Evolutionary conservation across 1,284 basidiomycete species (phyloP).

Genomic region (Neolentinus lepideus): DNA sequence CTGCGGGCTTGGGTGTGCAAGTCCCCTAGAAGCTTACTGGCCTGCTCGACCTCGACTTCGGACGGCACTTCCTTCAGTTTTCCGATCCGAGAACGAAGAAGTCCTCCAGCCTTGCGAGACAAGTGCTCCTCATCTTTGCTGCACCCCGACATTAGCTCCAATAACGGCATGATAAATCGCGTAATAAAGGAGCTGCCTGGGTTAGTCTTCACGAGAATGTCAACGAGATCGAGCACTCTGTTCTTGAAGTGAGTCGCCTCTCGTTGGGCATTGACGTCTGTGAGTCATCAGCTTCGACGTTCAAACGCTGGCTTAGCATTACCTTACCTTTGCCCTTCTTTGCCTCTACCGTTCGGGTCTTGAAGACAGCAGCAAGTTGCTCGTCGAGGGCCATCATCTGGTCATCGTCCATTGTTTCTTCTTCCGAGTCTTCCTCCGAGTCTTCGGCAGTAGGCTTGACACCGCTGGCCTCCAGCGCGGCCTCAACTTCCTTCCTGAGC

Average conservation of each 20-base stretch:
- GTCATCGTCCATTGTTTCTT: slow-evolving; percentile 88
- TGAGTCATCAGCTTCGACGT: neutral
- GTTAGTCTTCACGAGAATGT: slow-evolving; percentile 76
- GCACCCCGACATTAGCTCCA: slow-evolving; percentile 63
- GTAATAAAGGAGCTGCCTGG: slow-evolving; percentile 60
- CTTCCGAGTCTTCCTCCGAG: slow-evolving; percentile 39
- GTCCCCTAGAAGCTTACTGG: slow-evolving; percentile 46
- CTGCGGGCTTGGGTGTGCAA: slow-evolving; percentile 75
- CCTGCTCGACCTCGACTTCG: slow-evolving; percentile 37
- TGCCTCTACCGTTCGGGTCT: slow-evolving; percentile 54
- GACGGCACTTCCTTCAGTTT: slow-evolving; percentile 68
- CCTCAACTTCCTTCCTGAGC: slow-evolving; percentile 71
- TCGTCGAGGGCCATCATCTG: slow-evolving; percentile 97
- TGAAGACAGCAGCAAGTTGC: slow-evolving; percentile 88
- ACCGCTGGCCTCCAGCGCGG: slow-evolving; percentile 71
- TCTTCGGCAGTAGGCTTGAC: slow-evolving; percentile 49
- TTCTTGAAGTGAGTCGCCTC: slow-evolving; percentile 94
- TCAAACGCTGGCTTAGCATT: neutral
- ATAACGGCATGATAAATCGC: slow-evolving; percentile 68
- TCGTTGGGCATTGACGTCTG: slow-evolving; percentile 62
- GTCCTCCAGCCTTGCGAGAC: slow-evolving; percentile 76
- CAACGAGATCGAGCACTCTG: slow-evolving; percentile 88
- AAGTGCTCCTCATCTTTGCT: slow-evolving; percentile 79
- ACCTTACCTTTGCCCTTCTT: slow-evolving; percentile 56
- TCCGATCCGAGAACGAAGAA: slow-evolving; percentile 69